Evolutionary conservation across 768 basidiomycete species (phyloP), one percentile per base, ranked within the genome.

Genomic region (Lyophyllum atratum): DNA sequence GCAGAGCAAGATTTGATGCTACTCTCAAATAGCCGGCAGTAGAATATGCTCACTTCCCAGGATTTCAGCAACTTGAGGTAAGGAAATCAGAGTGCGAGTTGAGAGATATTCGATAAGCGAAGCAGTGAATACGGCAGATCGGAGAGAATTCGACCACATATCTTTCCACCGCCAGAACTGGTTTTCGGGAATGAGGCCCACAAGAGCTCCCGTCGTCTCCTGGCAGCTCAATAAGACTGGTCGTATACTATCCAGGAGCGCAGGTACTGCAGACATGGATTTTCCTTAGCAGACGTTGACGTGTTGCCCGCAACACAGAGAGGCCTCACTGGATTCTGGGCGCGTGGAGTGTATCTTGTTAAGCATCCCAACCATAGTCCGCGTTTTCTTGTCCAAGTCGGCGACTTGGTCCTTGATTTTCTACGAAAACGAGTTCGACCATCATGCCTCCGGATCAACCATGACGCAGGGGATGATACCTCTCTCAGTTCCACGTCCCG

Each of bases 101-200:
- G 79, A 74, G 7, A 93, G 76, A 64, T 86, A 93, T 65, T 87
- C 81, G 12, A 85, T 76, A 31, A 93, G 69, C 17, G 85, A 82
- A 0, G 84, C 84, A 39, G 82, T 79, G 64, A 88, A 93, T 0
- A 92, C 77, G 11, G 83, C 83, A 17, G 80, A 80, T 54, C 90
- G 79, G 34, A 92, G 68, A 3, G 88, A 85, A 64, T 83, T 84
- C 1, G 81, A 79, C 90, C 90, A 92, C 84, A 89, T 84, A 24
- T 92, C 89, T 68, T 89, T 91, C 88, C 88, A 93, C 54, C 84
- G 78, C 91, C 91, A 93, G 59, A 90, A 85, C 60, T 92, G 88
- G 62, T 88, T 84, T 28, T 76, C 76, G 26, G 91, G 91, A 24
- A 91, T 75, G 29, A 86, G 76, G 5, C 64, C 71, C 6, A 84